phyloP scores from a whole-genome alignment of 2,329 filamentous ascomycete species.

The Hymenoscyphus fructigenus region DNA sequence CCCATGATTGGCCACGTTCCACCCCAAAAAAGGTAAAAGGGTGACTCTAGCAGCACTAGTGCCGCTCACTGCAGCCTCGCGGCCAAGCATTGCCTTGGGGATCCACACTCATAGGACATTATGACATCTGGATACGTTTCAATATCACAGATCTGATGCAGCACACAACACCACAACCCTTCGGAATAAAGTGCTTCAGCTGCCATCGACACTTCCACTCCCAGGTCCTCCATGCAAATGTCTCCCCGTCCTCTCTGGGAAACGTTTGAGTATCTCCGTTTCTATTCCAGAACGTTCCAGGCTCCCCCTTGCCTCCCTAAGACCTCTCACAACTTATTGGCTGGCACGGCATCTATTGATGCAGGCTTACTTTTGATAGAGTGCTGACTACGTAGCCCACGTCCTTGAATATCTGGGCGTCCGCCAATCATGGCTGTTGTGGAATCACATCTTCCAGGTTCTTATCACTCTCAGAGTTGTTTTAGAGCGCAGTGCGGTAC shows the following conservation, averaged over 20 bases:
- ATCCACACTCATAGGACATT: neutral
- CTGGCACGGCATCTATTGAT: neutral
- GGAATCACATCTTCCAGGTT: neutral
- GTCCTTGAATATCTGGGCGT: neutral
- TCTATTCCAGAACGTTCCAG: neutral
- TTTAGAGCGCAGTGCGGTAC: too few species aligned
- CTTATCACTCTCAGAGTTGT: neutral
- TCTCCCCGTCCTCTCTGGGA: neutral
- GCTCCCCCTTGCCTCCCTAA: neutral
- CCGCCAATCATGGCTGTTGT: neutral
- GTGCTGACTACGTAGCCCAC: neutral
- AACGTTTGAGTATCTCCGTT: neutral
- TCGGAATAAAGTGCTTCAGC: neutral
- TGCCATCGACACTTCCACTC: neutral
- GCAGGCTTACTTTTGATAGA: slow-evolving; percentile 1
- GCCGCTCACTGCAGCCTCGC: neutral
- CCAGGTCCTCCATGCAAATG: neutral
- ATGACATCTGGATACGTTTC: neutral
- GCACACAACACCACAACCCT: neutral
- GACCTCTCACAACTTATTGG: neutral
- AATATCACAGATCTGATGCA: neutral
- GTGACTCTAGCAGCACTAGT: neutral
- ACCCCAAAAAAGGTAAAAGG: neutral
- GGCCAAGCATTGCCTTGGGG: slow-evolving; percentile 2
- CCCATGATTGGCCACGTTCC: neutral